A percentile compares a stretch with the other conserved stretches of the same genome.
Conservation (phyloP, 306 rosid species). For the Mimosa bimucronata region DNA sequence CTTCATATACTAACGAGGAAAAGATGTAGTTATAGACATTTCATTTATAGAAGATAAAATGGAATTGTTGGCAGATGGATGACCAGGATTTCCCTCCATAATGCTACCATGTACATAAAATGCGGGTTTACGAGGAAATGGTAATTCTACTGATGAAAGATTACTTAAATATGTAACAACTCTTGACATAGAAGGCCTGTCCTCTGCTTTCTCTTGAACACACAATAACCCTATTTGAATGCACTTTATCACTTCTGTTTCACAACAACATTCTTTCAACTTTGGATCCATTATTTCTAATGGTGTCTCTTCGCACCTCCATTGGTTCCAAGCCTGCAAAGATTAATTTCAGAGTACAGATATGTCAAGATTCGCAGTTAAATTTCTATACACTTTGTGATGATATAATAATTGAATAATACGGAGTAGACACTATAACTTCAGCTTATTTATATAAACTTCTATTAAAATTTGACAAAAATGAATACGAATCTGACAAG, state of each 20-base stretch:
- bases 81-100: background rate
- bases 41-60: background rate
- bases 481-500: too few relatives aligned
- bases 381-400: too few relatives aligned
- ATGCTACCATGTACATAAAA: background rate
- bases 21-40: background rate
- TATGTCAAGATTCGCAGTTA: too few relatives aligned
- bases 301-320: conserved; percentile 34
- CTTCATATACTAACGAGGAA: background rate
- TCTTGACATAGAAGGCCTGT: conserved; percentile 44
- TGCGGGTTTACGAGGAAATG: conserved; percentile 39
- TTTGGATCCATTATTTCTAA: conserved; percentile 40
- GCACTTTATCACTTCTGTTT: conserved; percentile 28
- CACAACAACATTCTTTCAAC: conserved; percentile 16
- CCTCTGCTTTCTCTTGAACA: conserved; percentile 45
- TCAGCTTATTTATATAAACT: background rate
- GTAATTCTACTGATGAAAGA: conserved; percentile 13
- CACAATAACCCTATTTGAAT: conserved; percentile 49
- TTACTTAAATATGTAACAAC: conserved; percentile 37
- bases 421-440: background rate
- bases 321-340: conserved; percentile 42
- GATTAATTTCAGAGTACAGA: background rate
- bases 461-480: too few relatives aligned
- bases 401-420: too few relatives aligned
- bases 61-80: too few relatives aligned